A percentile compares a stretch with the other conserved stretches of the same genome.
Conservation (phyloP, 2,329 filamentous ascomycete genomes). For the Apiospora phragmitis region DNA sequence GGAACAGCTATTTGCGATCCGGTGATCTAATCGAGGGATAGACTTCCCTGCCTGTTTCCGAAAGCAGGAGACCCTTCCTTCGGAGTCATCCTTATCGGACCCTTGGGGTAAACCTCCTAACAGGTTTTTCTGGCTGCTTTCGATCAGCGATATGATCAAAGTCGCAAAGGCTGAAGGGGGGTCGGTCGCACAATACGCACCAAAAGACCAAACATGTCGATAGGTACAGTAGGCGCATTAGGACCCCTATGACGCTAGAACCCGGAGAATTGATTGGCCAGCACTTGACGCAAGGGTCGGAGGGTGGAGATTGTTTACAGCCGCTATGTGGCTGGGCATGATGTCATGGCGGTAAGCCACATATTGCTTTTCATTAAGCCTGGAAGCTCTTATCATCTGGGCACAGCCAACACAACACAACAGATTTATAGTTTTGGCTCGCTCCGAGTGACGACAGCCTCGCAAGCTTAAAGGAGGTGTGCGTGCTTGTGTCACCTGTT, state of each 20-base stretch:
- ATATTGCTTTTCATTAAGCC: background rate
- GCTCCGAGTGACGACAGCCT: background rate
- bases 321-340: constrained; percentile 6
- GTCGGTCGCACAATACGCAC: background rate
- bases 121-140: background rate
- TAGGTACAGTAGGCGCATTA: background rate
- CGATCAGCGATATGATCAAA: background rate
- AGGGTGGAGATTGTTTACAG: too few relatives aligned
- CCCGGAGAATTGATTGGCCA: background rate
- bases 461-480: background rate
- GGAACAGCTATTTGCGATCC: background rate
- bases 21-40: background rate
- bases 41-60: background rate
- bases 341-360: constrained; percentile 8
- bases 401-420: background rate
- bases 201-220: background rate
- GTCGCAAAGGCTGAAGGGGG: background rate
- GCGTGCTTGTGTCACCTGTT: background rate
- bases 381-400: background rate
- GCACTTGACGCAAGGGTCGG: background rate
- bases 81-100: background rate
- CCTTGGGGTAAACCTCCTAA: background rate
- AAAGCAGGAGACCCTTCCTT: background rate
- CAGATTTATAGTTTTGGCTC: background rate
- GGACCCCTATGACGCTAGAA: background rate